Percentiles rank a stretch among this genome's conserved stretches.
These are phyloP conservation scores for Rhizophagus sp. DNA, from an alignment of 192 early-diverging fungal genomes.

Conservation along the genomic window DNA sequence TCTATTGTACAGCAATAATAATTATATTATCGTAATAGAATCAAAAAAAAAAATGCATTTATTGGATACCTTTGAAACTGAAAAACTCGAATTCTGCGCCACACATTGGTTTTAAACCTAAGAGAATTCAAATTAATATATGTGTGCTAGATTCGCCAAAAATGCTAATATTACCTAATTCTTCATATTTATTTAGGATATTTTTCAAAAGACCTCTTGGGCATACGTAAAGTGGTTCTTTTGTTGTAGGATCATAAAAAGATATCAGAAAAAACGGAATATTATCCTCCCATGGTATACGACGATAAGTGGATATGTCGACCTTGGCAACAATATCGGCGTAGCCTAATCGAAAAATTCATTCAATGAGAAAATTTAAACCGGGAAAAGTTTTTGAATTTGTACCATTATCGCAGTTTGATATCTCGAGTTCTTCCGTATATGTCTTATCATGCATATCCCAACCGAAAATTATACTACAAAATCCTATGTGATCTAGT, in stretches of 20 bases:
- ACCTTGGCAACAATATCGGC: slow-evolving; percentile 28
- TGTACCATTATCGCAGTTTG: slow-evolving; percentile 43
- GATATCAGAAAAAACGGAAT: slow-evolving; percentile 73
- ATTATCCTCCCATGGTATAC: slow-evolving; percentile 74
- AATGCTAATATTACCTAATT: slow-evolving; percentile 24
- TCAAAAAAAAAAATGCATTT: not conserved
- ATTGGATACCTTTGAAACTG: slow-evolving; percentile 82
- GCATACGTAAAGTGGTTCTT: slow-evolving; percentile 60
- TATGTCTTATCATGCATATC: slow-evolving; percentile 76
- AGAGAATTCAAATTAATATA: too few relatives aligned
- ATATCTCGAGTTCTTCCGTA: slow-evolving; percentile 42
- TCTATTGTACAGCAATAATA: slow-evolving; percentile 44
- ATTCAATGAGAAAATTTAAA: not conserved
- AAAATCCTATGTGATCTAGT: slow-evolving; percentile 57
- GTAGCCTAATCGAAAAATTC: not conserved
- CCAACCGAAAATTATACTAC: slow-evolving; percentile 79
- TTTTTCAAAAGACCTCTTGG: slow-evolving; percentile 61
- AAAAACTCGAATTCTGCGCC: slow-evolving; percentile 78
- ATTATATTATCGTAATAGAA: too few relatives aligned
- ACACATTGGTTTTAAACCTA: slow-evolving; percentile 50
- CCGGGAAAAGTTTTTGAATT: not conserved
- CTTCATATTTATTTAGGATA: slow-evolving; percentile 41
- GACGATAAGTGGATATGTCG: slow-evolving; percentile 64
- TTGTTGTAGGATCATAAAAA: slow-evolving; percentile 60
- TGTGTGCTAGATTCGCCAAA: too few relatives aligned